Evolutionary conservation across 768 basidiomycete species (phyloP).

Genomic region (Leccinum incarnatum): DNA sequence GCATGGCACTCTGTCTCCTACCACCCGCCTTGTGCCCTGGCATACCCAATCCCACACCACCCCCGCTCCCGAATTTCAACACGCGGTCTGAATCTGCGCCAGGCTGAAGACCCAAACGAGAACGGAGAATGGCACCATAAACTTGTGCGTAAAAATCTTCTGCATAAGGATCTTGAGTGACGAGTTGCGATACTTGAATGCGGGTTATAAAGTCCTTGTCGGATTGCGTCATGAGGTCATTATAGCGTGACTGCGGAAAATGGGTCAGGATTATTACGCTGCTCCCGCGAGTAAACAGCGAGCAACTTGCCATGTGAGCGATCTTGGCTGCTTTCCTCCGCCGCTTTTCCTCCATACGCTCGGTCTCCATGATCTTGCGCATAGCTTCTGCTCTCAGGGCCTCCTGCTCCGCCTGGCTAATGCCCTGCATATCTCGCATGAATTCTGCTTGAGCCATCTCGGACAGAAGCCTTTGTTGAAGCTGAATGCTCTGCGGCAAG

Average conservation of each 20-base stretch:
- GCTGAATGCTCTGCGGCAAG: conserved; percentile 61
- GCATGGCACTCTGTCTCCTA: conserved; percentile 81
- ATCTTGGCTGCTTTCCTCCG: conserved; percentile 82
- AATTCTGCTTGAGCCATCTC: conserved; percentile 74
- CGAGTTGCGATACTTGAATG: conserved; percentile 97
- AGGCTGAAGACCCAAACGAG: conserved; percentile 65
- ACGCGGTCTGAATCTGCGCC: conserved; percentile 69
- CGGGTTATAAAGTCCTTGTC: conserved; percentile 99
- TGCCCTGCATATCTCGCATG: conserved; percentile 59
- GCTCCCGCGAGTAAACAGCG: not conserved
- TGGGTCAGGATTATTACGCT: not conserved
- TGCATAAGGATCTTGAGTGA: conserved; percentile 94
- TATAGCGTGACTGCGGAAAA: conserved; percentile 71
- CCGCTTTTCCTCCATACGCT: conserved; percentile 82
- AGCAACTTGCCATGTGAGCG: conserved; percentile 69
- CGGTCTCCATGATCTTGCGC: conserved; percentile 89
- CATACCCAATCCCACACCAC: conserved; percentile 73
- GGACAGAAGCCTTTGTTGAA: conserved; percentile 74
- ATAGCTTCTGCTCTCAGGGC: conserved; percentile 73
- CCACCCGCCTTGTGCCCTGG: conserved; percentile 50
- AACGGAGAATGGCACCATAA: conserved; percentile 80
- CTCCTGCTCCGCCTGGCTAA: conserved; percentile 62
- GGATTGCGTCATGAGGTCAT: conserved; percentile 94
- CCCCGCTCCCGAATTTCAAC: conserved; percentile 82
- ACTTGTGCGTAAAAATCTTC: conserved; percentile 99